Conservation (phyloP, 768 basidiomycete species). For the Pluteus cervinus region DNA sequence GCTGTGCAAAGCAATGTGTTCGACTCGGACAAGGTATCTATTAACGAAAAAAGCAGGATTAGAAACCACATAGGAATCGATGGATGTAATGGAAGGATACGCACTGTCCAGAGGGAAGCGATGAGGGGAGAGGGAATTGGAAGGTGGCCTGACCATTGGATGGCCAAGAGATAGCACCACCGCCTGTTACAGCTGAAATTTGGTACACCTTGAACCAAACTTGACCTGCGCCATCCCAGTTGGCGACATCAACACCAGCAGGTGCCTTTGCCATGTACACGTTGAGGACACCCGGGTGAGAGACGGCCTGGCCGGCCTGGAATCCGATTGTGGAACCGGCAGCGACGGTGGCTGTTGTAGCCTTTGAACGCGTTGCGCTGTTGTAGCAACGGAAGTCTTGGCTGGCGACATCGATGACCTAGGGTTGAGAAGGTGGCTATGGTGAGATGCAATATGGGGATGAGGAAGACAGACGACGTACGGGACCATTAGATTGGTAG, state of each 20-base stretch:
- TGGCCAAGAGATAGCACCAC: slow-evolving; percentile 6
- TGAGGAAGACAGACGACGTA: background rate
- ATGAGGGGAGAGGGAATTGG: slow-evolving; percentile 6
- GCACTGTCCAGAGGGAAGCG: slow-evolving; percentile 6
- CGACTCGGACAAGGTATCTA: slow-evolving; percentile 16
- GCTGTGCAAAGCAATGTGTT: slow-evolving; percentile 15
- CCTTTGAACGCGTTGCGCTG: slow-evolving; percentile 1
- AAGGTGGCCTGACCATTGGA: slow-evolving; percentile 4
- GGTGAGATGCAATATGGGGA: too few species aligned
- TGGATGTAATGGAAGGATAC: too few species aligned
- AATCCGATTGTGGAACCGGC: slow-evolving; percentile 10
- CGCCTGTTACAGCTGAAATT: slow-evolving; percentile 5
- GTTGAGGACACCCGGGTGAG: slow-evolving; percentile 9
- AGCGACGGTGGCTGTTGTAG: slow-evolving; percentile 9
- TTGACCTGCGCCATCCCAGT: slow-evolving; percentile 7
- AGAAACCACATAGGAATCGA: too few species aligned
- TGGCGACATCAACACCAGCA: background rate
- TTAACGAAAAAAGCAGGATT: too few species aligned
- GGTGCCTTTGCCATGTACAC: too few species aligned
- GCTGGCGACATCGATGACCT: slow-evolving; percentile 11
- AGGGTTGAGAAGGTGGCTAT: too few species aligned
- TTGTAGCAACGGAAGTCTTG: slow-evolving; percentile 13
- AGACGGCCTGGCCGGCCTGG: slow-evolving; percentile 8
- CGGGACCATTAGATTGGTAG: slow-evolving; percentile 5
- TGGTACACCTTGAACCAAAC: slow-evolving; percentile 12